Percentiles rank a stretch among this genome's conserved stretches.
These are phyloP conservation scores for Venturiaceae sp. DNA, from an alignment of 2,329 filamentous ascomycete genomes.

Conservation along the genomic window DNA sequence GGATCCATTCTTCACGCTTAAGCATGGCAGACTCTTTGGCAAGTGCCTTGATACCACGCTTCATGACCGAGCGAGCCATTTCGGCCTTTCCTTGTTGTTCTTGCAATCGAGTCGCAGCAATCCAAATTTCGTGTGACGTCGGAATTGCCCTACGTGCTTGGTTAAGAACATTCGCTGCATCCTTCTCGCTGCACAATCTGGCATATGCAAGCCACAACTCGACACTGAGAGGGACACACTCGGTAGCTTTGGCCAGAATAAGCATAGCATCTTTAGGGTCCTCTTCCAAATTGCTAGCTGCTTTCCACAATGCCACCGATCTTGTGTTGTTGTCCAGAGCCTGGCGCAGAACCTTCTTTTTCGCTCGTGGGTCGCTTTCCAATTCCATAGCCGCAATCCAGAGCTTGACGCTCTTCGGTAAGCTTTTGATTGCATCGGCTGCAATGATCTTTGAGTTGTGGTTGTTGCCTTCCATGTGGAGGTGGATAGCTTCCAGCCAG, in stretches of 20 bases:
- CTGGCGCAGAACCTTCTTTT: constrained; percentile 86
- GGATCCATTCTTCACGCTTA: constrained; percentile 94
- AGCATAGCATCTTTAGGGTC: constrained; percentile 79
- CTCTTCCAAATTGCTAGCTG: constrained; percentile 90
- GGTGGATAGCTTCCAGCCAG: constrained; percentile 90
- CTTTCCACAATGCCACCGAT: constrained; percentile 96
- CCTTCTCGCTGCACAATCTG: constrained; percentile 77
- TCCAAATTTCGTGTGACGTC: constrained; percentile 92
- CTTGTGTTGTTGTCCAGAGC: constrained; percentile 89
- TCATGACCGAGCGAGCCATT: constrained; percentile 80
- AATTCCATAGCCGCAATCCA: constrained; percentile 96
- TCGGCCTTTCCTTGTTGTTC: constrained; percentile 75
- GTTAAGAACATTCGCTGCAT: constrained; percentile 91
- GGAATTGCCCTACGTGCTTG: constrained; percentile 89
- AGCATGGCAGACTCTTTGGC: constrained; percentile 92
- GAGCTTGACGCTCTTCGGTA: constrained; percentile 75
- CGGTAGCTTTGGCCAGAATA: constrained; percentile 86
- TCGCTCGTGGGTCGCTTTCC: constrained; percentile 70
- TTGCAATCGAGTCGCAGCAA: constrained; percentile 83
- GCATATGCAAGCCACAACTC: constrained; percentile 94
- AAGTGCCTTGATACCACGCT: constrained; percentile 79
- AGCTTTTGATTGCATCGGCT: constrained; percentile 84
- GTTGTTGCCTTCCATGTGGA: constrained; percentile 61
- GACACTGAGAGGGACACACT: constrained; percentile 86
- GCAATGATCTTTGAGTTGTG: constrained; percentile 95